Conservation (phyloP, 1,139 yeast species). For the Sugiyamaella sp. region DNA sequence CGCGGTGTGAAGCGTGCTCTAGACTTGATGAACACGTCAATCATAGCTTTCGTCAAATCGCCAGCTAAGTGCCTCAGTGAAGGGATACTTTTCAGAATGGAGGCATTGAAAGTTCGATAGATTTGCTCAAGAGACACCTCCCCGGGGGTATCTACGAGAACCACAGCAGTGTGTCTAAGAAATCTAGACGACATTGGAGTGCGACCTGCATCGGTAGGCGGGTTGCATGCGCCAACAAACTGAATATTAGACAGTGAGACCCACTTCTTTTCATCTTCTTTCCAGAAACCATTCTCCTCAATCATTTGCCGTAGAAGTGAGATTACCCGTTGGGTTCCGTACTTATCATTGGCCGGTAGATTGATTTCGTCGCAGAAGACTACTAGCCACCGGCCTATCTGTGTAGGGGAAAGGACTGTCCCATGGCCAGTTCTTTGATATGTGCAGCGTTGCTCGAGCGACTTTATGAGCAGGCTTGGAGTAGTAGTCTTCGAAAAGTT, state of each 20-base stretch:
- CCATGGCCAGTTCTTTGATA: constrained; percentile 61
- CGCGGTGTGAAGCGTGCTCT: constrained; percentile 46
- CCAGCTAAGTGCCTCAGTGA: constrained; percentile 57
- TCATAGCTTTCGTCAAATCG: constrained; percentile 65
- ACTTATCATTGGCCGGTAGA: constrained; percentile 72
- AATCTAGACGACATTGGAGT: constrained; percentile 61
- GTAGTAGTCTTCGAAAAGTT: constrained; percentile 86
- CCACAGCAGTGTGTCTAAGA: constrained; percentile 64
- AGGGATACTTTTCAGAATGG: constrained; percentile 67
- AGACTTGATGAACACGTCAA: constrained; percentile 59
- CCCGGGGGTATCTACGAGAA: constrained; percentile 84
- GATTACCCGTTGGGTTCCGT: constrained; percentile 77
- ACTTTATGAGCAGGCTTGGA: constrained; percentile 60
- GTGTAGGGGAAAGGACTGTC: constrained; percentile 58
- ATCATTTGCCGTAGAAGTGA: constrained; percentile 74
- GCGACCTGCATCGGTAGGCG: constrained; percentile 83
- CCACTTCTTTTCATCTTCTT: constrained; percentile 63
- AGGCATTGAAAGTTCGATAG: constrained; percentile 59
- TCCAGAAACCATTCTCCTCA: constrained; percentile 81
- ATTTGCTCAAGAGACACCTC: constrained; percentile 64
- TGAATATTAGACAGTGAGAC: constrained; percentile 66
- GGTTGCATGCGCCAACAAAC: constrained; percentile 94
- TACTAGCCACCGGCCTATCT: constrained; percentile 72
- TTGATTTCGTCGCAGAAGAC: constrained; percentile 93
- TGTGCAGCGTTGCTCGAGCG: constrained; percentile 73